These are phyloP conservation scores for Leptodontidium sp. DNA, from an alignment of 2,329 filamentous ascomycete species.

Conservation along the genomic window DNA sequence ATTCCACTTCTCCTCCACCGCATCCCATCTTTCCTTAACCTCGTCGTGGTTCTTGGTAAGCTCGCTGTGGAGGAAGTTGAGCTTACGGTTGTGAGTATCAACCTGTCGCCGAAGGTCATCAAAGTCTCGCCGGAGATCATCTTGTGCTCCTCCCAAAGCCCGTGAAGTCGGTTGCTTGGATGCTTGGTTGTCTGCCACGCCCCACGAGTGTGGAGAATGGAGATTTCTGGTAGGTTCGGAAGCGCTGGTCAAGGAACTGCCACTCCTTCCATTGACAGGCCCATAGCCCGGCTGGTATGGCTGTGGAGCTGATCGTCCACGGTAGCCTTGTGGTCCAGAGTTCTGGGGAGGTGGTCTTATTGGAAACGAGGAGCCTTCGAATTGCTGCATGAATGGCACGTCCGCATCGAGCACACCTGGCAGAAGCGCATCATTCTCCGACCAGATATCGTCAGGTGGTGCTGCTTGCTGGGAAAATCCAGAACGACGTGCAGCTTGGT, in stretches of 20 bases:
- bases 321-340: constrained; percentile 3
- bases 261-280: not conserved
- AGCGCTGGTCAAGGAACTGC: not conserved
- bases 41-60: not conserved
- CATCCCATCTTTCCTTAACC: not conserved
- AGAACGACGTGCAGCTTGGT: not conserved
- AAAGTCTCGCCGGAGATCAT: not conserved
- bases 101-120: not conserved
- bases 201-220: not conserved
- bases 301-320: not conserved
- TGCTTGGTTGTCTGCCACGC: not conserved
- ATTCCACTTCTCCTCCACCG: not conserved
- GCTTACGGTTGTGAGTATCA: not conserved
- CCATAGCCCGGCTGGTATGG: not conserved
- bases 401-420: not conserved
- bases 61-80: not conserved
- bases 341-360: not conserved
- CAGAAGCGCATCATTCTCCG: not conserved
- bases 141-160: not conserved
- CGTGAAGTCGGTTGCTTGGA: not conserved
- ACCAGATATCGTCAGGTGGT: not conserved
- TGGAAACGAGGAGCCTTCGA: not conserved
- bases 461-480: not conserved
- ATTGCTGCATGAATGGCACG: constrained; percentile 2
- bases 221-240: not conserved